These are phyloP conservation scores for Babesia bovis DNA, from an alignment of 169 alveolate genomes.

Conservation along the genomic window DNA sequence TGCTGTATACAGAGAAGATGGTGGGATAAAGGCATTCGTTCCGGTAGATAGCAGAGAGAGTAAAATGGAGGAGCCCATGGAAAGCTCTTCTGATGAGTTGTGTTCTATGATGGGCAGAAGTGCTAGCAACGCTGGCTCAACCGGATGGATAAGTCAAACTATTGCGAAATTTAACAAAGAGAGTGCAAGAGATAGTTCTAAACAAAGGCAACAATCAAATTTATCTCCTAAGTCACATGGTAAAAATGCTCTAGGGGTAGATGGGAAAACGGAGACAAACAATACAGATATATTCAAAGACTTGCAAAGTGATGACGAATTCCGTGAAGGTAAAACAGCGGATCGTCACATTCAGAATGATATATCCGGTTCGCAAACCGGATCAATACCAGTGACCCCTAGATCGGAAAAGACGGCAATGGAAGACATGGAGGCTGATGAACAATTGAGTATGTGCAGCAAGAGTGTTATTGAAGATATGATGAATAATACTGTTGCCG, in stretches of 20 bases:
- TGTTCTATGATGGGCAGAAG: neutral
- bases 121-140: slow-evolving; percentile 18
- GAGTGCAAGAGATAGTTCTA: neutral
- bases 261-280: too few relatives aligned
- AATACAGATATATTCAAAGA: neutral
- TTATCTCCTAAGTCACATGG: too few relatives aligned
- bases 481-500: neutral
- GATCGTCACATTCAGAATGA: neutral
- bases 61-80: neutral
- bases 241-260: neutral
- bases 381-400: neutral
- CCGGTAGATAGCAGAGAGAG: slow-evolving; percentile 1
- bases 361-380: neutral
- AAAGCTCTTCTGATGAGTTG: slow-evolving; percentile 21
- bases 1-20: slow-evolving; percentile 56
- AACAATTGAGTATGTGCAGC: neutral
- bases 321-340: neutral
- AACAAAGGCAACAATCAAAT: neutral
- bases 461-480: slow-evolving; percentile 8
- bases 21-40: slow-evolving; percentile 44
- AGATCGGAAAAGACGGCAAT: neutral
- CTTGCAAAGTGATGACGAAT: neutral
- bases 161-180: slow-evolving; percentile 11
- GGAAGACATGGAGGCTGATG: neutral
- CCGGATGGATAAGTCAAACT: slow-evolving; percentile 22